Evolutionary conservation across 495 filamentous ascomycete genomes (phyloP).

Genomic region (Penicillium lividum): DNA sequence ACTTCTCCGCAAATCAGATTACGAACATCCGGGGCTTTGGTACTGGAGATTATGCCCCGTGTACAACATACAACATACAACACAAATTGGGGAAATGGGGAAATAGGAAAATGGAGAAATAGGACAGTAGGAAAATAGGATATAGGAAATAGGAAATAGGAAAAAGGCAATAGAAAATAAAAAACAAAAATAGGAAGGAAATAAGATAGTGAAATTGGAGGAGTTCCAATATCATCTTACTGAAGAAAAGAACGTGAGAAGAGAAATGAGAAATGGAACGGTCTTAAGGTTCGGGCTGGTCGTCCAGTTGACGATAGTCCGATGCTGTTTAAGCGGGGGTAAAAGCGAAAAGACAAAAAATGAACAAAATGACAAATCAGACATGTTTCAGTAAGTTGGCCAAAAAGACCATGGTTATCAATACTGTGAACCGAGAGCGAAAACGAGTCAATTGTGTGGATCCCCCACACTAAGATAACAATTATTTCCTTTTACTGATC

Average conservation of each 20-base stretch:
- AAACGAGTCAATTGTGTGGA: background rate
- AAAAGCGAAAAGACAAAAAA: background rate
- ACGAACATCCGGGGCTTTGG: constrained; percentile 3
- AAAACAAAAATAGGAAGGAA: too few species aligned
- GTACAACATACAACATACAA: background rate
- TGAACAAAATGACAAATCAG: background rate
- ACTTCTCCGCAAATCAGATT: constrained; percentile 24
- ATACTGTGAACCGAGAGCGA: background rate
- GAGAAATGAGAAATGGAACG: background rate
- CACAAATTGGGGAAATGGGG: too few species aligned
- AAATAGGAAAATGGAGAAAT: too few species aligned
- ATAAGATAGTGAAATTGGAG: too few species aligned
- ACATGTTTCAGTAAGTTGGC: background rate
- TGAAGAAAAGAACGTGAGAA: background rate
- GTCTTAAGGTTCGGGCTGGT: constrained; percentile 11
- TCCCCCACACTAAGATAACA: background rate
- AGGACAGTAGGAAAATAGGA: too few species aligned
- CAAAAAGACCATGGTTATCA: background rate
- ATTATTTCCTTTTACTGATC: too few species aligned
- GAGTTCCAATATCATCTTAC: background rate
- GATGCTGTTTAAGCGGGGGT: background rate
- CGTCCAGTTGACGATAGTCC: constrained; percentile 8
- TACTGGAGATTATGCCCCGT: background rate
- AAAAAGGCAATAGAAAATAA: too few species aligned
- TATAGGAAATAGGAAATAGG: too few species aligned